Conservation (phyloP, 495 filamentous ascomycete species). For the Parathielavia hyrcaniae region DNA sequence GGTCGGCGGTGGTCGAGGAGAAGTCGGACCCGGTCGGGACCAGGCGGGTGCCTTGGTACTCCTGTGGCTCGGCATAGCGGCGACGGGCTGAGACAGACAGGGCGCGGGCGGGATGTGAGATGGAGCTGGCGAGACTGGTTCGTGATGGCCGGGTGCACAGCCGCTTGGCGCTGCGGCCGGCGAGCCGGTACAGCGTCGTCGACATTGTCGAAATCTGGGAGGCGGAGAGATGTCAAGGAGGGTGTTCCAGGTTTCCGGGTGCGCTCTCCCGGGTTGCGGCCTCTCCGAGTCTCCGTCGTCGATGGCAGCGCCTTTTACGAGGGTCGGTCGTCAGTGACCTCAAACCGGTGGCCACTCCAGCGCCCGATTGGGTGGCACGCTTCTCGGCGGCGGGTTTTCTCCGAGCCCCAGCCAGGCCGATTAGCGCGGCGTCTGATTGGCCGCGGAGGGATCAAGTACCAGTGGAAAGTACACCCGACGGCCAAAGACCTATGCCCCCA, state of each 20-base stretch:
- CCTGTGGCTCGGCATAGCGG: constrained; percentile 50
- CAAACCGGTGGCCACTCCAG: constrained; percentile 7
- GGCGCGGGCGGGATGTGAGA: constrained; percentile 42
- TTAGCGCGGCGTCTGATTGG: constrained; percentile 9
- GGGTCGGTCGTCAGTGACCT: constrained; percentile 18
- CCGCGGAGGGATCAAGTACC: background rate
- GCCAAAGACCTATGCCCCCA: no score
- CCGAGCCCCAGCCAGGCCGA: constrained; percentile 11
- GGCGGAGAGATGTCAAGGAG: constrained; percentile 9
- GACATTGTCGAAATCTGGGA: constrained; percentile 32
- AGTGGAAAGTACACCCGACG: no score
- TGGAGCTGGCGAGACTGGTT: constrained; percentile 14
- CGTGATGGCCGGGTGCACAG: constrained; percentile 33
- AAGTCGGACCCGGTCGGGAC: constrained; percentile 62
- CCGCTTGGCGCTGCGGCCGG: constrained; percentile 51
- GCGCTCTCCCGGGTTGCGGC: constrained; percentile 19
- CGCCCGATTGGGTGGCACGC: constrained; percentile 14
- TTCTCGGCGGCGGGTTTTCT: constrained; percentile 19
- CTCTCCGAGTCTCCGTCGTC: constrained; percentile 30
- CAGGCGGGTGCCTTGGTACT: constrained; percentile 60
- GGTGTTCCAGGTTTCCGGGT: constrained; percentile 7
- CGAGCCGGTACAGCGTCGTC: constrained; percentile 49
- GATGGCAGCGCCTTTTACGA: constrained; percentile 16
- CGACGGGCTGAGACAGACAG: constrained; percentile 64
- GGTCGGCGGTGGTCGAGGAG: constrained; percentile 41